Evolutionary conservation across 1,139 yeast species (phyloP), one percentile per base, ranked within the genome.

Genomic region (Debaryomyces robertsiae): DNA sequence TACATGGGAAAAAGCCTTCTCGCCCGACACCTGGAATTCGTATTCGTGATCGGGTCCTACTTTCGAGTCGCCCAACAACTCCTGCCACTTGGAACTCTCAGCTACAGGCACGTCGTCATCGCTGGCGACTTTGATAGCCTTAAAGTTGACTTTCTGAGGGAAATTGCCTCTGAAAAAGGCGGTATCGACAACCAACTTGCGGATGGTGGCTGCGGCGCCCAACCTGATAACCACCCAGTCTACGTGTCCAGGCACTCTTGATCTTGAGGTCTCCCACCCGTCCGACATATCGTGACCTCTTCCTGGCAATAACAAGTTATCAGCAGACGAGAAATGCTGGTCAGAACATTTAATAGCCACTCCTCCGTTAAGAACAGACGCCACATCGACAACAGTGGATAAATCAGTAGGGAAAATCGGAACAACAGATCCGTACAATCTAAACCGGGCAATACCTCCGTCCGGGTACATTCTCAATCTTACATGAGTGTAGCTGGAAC

Each of bases 221-320:
- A 91, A 75, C 54, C 83, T 79, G 43, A 91, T 76, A 39, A 87
- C 75, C 2, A 81, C 96, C 96, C 97, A 91, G 69, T 91, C 98
- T 29, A 77, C 81, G 61, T 91, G 98, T 30, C 88, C 91, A 3
- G 82, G 77, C 14, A 69, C 75, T 61, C 98, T 77, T 1, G 96
- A 88, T 59, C 98, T 79, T 52, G 80, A 80, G n/a, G 98, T 91
- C 63, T 91, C 98, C 98, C 98, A 91, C 11, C 98, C 98, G 57
- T 93, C 97, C 36, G 95, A 82, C 98, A 93, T 91, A 63, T 91
- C 96, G 52, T 75, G 79, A 36, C 98, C 98, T 47, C 97, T 79
- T 9, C 98, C 98, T 3, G 97, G 96, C 44, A 93, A 73, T 43
- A 91, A 68, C 49, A 91, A 71, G 65, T 91, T 91, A 61, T 86